Base-by-base conservation (phyloP, 345 rosid genomes). In the Populus davidiana region DNA sequence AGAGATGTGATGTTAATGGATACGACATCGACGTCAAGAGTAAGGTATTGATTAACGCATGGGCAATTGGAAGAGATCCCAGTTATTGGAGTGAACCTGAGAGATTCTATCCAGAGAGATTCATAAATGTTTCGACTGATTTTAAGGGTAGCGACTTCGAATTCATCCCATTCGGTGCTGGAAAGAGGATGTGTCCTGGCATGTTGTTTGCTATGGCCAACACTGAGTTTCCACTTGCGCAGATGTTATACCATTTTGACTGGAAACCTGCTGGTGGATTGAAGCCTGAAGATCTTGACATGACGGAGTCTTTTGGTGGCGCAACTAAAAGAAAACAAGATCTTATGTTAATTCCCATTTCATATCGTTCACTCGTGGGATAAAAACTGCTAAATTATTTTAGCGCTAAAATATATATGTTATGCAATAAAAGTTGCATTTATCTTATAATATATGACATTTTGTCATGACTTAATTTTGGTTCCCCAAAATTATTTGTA, bases 131-230 rank as follows among this genome's bases (percentile, higher is more conserved):
- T 36, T 31, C 70, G 4, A 18, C 74, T 36, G 87, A 84, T 36
- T 78, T 20, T 29, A 76, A 47, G 38, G 83, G 87, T 9, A 43
- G 12, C 0, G 9, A 79, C 52, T 84, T 76, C 20, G 79, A 78
- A 35, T 76, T 59, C 41, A 23, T 81, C 16, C 86, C 81, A 13
- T 81, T 81, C 39, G 82, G 84, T 8, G 82, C 78, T 23, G 82
- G 84, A 20, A 79, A 74, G 66, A 84, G 84, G 49, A 84, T 81
- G 13, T 84, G 84, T 50, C 80, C 80, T 0, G 81, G 86, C 1
- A 49, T 81, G 16, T 20, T 16, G 0, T 72, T 78, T 27, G 82
- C 78, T 12, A 59, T 54, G 17, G 54, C 79, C 1, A 73, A 62
- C 17, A 11, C 70, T 1, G 84, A 84, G 80, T 62, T 80, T 23